Base-by-base conservation (phyloP, 805 yeast genomes). In the Suhomyces sp. region DNA sequence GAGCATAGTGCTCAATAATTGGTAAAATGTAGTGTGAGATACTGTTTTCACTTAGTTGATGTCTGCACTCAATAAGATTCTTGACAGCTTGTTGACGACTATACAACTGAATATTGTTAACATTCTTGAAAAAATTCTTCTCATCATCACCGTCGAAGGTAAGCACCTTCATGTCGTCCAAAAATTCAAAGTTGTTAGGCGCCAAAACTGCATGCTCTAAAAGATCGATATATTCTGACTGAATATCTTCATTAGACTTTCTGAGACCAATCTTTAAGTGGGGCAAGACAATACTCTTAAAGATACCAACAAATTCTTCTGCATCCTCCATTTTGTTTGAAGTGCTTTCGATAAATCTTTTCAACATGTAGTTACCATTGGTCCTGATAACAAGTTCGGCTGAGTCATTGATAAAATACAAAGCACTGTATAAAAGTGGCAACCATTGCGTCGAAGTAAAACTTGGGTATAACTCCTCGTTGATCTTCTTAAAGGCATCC, bases 21-120 rank as follows among this genome's bases (percentile, higher is more conserved):
- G 99, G 98, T 52, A 94, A 70, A 44, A 94, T 62, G 65, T 87
- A 91, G 62, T 89, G 94, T 0, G 96, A 79, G 50, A 93, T 82
- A 59, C 84, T 85, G 36, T 73, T 70, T 24, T 81, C 81, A 0
- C 81, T 68, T 6, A 92, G 67, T 6, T 73, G 57, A 19, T 66
- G 53, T 5, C 83, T 79, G 44, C 77, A 61, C 5, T 76, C 83
- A 9, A 79, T 78, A 27, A 92, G 69, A 54, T 88, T 79, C 61
- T 83, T 80, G 22, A 93, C 77, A 0, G 98, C 96, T 61, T 91
- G 80, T 67, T 88, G 91, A 60, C 97, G 86, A 71, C 96, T 83
- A 63, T 87, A 90, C 8, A 87, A 61, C 71, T 93, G 99, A 36
- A 93, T 84, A 67, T 93, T 97, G 54, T 79, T 80, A 47, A 94